Percentiles rank a stretch among this genome's conserved stretches.
phyloP scores from a whole-genome alignment of 2,329 filamentous ascomycete genomes.

The Botrytis hyacinthi region DNA sequence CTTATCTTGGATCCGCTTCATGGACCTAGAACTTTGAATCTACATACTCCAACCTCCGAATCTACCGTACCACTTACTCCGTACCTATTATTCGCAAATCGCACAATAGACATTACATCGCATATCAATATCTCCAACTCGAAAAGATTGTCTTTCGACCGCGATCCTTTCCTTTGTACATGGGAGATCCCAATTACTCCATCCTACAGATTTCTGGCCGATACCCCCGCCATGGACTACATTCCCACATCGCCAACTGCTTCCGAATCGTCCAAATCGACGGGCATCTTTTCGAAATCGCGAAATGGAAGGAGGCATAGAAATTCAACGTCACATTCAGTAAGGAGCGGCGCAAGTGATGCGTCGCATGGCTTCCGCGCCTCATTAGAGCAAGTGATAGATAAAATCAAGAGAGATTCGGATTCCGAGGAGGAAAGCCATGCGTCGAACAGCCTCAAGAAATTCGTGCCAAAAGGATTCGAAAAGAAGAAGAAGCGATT shows the following conservation, averaged over 20 bases:
- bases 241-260: constrained; percentile 11
- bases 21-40: not conserved
- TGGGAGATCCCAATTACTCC: not conserved
- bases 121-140: not conserved
- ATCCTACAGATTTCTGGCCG: not conserved
- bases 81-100: not conserved
- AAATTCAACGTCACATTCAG: constrained; percentile 32
- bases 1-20: not conserved
- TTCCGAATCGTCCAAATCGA: constrained; percentile 30
- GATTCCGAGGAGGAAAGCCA: constrained; percentile 29
- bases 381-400: constrained; percentile 31
- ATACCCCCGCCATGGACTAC: constrained; percentile 18
- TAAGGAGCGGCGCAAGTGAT: constrained; percentile 33
- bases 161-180: not conserved
- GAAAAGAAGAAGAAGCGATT: constrained; percentile 49
- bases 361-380: constrained; percentile 26
- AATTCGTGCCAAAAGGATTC: constrained; percentile 54
- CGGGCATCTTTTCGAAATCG: constrained; percentile 34
- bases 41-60: not conserved
- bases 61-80: not conserved
- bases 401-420: constrained; percentile 31
- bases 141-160: not conserved
- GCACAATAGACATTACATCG: too few species aligned
- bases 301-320: constrained; percentile 28
- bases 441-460: constrained; percentile 44